Conservation (phyloP, 202 grass and related monocot genomes). For the Bolboschoenoplectus hybrid region DNA sequence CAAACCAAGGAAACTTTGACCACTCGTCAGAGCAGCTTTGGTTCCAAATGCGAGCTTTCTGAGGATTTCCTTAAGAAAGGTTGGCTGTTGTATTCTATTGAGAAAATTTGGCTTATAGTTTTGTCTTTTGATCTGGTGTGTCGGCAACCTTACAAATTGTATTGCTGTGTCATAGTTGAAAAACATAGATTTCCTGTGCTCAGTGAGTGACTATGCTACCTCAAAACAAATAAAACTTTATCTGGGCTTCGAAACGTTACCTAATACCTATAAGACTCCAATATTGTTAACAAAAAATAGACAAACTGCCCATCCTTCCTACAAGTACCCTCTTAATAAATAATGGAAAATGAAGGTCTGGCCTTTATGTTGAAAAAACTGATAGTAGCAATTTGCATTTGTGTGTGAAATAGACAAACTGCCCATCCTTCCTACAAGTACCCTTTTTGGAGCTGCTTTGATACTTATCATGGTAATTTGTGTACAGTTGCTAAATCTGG, state of each 20-base stretch:
- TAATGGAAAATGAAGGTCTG: neutral
- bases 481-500: slow-evolving; percentile 62
- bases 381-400: neutral
- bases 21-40: slow-evolving; percentile 83
- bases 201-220: neutral
- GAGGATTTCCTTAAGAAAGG: slow-evolving; percentile 65
- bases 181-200: neutral
- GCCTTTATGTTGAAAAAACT: neutral
- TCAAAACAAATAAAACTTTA: neutral
- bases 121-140: neutral
- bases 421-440: neutral
- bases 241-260: neutral
- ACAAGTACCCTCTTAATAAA: neutral
- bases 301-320: neutral
- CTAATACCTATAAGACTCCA: no score
- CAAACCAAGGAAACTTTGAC: slow-evolving; percentile 97
- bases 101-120: neutral
- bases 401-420: neutral
- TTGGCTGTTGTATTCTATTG: slow-evolving; percentile 32
- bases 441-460: neutral
- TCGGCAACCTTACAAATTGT: neutral
- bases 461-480: neutral
- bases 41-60: slow-evolving; percentile 74
- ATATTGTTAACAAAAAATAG: no score
- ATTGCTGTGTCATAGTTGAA: neutral